Base-by-base conservation (phyloP, 2,329 filamentous ascomycete genomes). In the Aspergillus thermomutatus region DNA sequence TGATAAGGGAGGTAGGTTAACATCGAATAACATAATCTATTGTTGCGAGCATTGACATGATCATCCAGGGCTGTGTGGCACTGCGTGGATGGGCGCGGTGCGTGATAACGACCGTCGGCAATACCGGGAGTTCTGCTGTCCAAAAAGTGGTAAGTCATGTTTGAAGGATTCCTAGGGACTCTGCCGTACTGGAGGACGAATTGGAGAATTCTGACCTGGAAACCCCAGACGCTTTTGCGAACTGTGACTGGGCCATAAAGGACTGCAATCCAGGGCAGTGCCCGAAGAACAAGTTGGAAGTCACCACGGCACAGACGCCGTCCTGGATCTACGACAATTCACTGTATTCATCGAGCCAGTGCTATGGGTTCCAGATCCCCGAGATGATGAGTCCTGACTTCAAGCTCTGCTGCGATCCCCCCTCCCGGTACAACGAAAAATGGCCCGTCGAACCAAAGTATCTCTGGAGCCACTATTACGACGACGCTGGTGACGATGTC, bases 391-490 rank as follows among this genome's bases (percentile, higher is more conserved):
- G 41, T 14, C 31, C 55, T 5, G 46, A 57, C 28, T 57, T 46
- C 11, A 54, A 47, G 19, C 50, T 51, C 25, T 54, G 52, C 52
- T 55, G 54, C 50, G 58, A 53, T 23, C 58, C 55, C 3, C 52
- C 58, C 3, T 37, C 26, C n/a, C 43, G 41, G n/a, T 54, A 55
- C n/a, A 54, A 57, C 21, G 28, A 63, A 26, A 28, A 66, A n/a
- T 71, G 66, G 65, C 69, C 68, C 1, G 68, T 70, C 27, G 55
- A 66, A 46, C 68, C 68, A 4, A 60, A 62, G 7, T 56, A 62
- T 25, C 60, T 69, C 3, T 70, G 63, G 60, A 54, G 60, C 37
- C 49, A 63, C 47, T 55, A 61, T 34, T 62, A 64, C 23, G 57
- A 63, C 19, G 26, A 26, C n/a, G 37, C 49, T 14, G 50, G 47